phyloP scores from a whole-genome alignment of 345 rosid genomes.

The Euphorbia tirucalli region DNA sequence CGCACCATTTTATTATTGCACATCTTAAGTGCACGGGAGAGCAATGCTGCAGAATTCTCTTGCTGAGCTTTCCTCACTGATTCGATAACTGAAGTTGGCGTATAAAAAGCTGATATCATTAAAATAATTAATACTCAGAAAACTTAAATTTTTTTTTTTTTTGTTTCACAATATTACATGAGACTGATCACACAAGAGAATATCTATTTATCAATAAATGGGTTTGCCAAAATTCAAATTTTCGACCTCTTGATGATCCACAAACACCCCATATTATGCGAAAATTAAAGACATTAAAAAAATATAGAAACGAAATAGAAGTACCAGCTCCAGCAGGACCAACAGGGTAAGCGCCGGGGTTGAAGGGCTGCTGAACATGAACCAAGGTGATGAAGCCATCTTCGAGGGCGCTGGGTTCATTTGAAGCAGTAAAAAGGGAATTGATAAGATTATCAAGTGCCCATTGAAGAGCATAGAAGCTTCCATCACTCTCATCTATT shows the following conservation, averaged over 20 bases:
- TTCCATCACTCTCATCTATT: constrained; percentile 62
- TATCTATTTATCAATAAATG: too few relatives aligned
- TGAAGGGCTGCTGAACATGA: constrained; percentile 58
- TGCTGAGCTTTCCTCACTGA: constrained; percentile 54
- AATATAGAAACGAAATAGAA: not conserved
- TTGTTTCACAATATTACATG: too few relatives aligned
- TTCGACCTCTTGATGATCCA: too few relatives aligned
- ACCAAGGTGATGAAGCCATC: constrained; percentile 41
- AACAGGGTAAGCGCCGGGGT: constrained; percentile 36
- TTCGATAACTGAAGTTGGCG: constrained; percentile 35
- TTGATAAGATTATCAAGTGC: constrained; percentile 30
- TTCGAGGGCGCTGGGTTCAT: too few relatives aligned
- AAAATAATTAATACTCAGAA: too few relatives aligned
- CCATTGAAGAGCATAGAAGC: constrained; percentile 68
- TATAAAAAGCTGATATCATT: constrained; percentile 32
- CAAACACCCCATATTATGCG: too few relatives aligned
- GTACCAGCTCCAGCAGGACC: constrained; percentile 52
- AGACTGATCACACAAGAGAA: too few relatives aligned
- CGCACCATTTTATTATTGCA: constrained; percentile 58
- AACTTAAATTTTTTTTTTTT: too few relatives aligned
- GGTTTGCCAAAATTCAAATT: too few relatives aligned
- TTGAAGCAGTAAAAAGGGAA: not conserved
- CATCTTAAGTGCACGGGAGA: constrained; percentile 52
- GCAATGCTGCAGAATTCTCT: constrained; percentile 47
- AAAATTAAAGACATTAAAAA: too few relatives aligned